phyloP scores from a whole-genome alignment of 2,329 filamentous ascomycete species.

The Aspergillus pseudoviridinutans region DNA sequence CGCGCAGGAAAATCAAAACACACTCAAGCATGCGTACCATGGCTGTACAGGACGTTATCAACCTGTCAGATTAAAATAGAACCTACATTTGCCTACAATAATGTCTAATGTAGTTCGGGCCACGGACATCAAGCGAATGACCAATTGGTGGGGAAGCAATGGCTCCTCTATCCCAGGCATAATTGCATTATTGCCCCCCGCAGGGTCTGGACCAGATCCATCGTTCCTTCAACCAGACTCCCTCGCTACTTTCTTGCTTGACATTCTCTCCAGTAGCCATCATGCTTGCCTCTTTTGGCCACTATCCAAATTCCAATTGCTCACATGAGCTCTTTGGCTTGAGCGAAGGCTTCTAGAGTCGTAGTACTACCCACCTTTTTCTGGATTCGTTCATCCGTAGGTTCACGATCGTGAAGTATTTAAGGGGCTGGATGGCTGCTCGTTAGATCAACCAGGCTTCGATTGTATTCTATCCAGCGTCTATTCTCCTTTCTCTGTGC shows the following conservation, averaged over 20 bases:
- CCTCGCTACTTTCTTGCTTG: slow-evolving; percentile 3
- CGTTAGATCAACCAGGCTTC: neutral
- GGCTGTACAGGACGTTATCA: neutral
- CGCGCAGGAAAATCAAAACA: no score
- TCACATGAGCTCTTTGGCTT: slow-evolving; percentile 16
- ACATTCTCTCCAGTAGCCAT: slow-evolving; percentile 8
- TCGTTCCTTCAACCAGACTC: neutral
- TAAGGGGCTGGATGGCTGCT: slow-evolving; percentile 6
- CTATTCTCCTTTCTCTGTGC: neutral
- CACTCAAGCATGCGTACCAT: neutral
- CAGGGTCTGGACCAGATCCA: slow-evolving; percentile 7
- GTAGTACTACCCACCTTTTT: neutral
- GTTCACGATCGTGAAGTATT: slow-evolving; percentile 12
- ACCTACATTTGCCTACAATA: no score
- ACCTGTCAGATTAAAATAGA: neutral
- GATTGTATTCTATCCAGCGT: neutral
- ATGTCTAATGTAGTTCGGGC: slow-evolving; percentile 1
- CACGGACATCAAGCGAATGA: slow-evolving; percentile 12
- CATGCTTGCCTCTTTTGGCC: slow-evolving; percentile 4
- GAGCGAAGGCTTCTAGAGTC: slow-evolving; percentile 1
- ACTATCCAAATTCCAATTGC: slow-evolving; percentile 10
- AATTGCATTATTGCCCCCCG: neutral
- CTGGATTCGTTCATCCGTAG: neutral
- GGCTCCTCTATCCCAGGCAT: neutral
- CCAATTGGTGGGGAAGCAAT: slow-evolving; percentile 5